These are phyloP conservation scores for Babesia divergens DNA, from an alignment of 169 alveolate species.

Conservation along the genomic window DNA sequence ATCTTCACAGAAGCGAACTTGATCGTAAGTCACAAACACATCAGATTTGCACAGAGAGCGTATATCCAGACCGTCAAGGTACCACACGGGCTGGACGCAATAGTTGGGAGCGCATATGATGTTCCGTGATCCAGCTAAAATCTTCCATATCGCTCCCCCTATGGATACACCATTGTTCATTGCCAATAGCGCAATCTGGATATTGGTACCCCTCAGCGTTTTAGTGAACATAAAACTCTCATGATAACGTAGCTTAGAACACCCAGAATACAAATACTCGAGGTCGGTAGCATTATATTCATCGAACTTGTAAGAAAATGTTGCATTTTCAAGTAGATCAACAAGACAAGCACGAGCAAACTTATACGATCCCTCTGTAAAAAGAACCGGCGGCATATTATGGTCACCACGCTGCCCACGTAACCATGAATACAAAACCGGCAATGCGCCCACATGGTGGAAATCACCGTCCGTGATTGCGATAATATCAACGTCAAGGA, in stretches of 20 bases:
- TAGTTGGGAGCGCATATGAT: constrained; percentile 31
- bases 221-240: constrained; percentile 30
- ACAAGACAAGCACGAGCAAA: constrained; percentile 49
- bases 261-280: constrained; percentile 20
- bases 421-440: constrained; percentile 26
- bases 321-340: constrained; percentile 55
- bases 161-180: constrained; percentile 57
- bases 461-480: constrained; percentile 60
- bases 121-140: constrained; percentile 36
- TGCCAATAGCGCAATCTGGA: constrained; percentile 15
- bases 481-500: constrained; percentile 35
- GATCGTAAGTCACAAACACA: constrained; percentile 25
- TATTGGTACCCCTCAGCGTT: neutral
- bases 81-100: constrained; percentile 26
- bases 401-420: constrained; percentile 1
- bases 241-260: constrained; percentile 33
- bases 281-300: constrained; percentile 26
- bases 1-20: neutral
- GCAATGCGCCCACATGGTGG: constrained; percentile 46
- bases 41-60: constrained; percentile 13
- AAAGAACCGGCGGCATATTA: constrained; percentile 28
- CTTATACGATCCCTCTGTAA: constrained; percentile 62
- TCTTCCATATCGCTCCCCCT: constrained; percentile 55
- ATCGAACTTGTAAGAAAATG: constrained; percentile 40
- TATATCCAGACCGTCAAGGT: constrained; percentile 29